Evolutionary conservation across 306 rosid species (phyloP), one percentile per base, ranked within the genome.

Genomic region (Trifolium subterraneum): DNA sequence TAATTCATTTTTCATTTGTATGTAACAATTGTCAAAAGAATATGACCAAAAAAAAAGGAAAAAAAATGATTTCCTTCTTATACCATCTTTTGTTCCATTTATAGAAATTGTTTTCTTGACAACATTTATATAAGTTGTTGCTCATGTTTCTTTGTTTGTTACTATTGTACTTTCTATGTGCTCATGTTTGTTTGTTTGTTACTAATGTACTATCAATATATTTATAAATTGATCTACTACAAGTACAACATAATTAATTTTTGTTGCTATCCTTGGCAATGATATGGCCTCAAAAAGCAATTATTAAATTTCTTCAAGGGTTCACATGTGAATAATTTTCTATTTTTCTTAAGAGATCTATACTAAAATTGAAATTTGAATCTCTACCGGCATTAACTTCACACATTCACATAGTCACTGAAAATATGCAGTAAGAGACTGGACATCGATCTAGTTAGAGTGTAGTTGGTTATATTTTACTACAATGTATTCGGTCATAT

Each of bases 1-100:
- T 47, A 6, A 73, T 78, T 85, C 84, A 72, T 35, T 82, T 83
- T 82, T 50, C 74, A 79, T 70, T 55, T 73, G 72, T 73, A 69
- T 64, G 81, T 78, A 61, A 64, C 54, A 78, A 48, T 16, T 67
- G 77, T 82, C 47, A 47, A 61, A 72, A 52, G 75, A 66, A 66
- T 81, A 71, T 72, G 23, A 71, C 80, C 61, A 48, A 70, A 23
- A 6, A 18, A 83, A 74, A 62, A 65, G 33, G n/a, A 29, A 58
- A 68, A n/a, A 29, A 58, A 68, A 45, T 54, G 44, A 35, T 56
- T 22, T 48, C 39, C 44, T 70, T 80, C 42, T 80, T 64, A 12
- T 22, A 33, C 12, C 33, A 35, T 68, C 39, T 47, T 39, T 77
- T 10, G 2, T 66, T 72, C 71, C 55, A 31, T 71, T 75, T 8